Conservation (phyloP, 2,329 filamentous ascomycete genomes). For the Pseudogymnoascus sp. region DNA sequence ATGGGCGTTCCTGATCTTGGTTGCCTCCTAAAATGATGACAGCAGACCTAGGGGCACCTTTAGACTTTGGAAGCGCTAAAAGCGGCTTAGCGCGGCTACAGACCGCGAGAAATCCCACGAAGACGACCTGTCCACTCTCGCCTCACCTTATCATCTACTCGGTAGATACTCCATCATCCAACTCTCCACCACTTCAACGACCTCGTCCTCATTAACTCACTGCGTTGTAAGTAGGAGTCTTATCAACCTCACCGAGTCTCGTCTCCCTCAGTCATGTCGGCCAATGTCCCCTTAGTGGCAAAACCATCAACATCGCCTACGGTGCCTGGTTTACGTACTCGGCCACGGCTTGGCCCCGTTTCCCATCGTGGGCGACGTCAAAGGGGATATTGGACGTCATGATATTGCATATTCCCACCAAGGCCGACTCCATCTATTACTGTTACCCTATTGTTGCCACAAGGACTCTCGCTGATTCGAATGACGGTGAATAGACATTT, state of each 20-base stretch:
- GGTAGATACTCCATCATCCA: conserved; percentile 8
- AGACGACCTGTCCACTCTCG: conserved; percentile 11
- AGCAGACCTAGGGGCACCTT: conserved; percentile 9
- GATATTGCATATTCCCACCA: neutral
- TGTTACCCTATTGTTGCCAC: neutral
- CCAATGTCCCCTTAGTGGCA: neutral
- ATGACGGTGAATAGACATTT: conserved; percentile 14
- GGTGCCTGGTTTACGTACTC: conserved; percentile 7
- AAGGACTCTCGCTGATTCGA: conserved; percentile 1
- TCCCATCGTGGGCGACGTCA: neutral
- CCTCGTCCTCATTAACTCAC: conserved; percentile 7
- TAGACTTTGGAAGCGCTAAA: conserved; percentile 7
- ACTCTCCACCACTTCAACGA: conserved; percentile 10
- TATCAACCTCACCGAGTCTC: conserved; percentile 3
- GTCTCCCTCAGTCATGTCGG: neutral
- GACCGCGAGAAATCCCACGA: conserved; percentile 9
- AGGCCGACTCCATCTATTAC: neutral
- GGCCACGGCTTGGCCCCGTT: neutral
- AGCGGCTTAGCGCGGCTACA: conserved; percentile 9
- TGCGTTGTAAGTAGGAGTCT: conserved; percentile 9
- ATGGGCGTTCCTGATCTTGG: conserved; percentile 9
- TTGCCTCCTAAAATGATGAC: conserved; percentile 4
- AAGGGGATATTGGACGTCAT: conserved; percentile 2
- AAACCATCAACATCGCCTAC: conserved; percentile 5
- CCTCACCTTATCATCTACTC: conserved; percentile 10